Conservation (phyloP, 805 yeast species). For the Teunomyces tritomae region DNA sequence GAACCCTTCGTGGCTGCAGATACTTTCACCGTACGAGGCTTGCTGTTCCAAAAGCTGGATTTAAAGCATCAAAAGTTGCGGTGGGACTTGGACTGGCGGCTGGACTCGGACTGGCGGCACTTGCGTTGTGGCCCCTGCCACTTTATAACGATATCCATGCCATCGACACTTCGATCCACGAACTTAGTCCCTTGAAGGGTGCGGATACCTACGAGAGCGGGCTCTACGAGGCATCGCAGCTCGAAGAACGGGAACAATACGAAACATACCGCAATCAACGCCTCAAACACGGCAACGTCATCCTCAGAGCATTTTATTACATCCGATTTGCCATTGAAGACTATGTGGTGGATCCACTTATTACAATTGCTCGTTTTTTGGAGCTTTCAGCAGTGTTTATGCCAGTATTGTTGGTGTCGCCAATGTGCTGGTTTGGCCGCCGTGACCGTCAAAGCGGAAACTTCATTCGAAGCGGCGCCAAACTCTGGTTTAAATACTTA, state of each 20-base stretch:
- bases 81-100: background rate
- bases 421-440: constrained; percentile 59
- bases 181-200: constrained; percentile 41
- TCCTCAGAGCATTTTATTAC: constrained; percentile 32
- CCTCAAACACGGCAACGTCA: constrained; percentile 17
- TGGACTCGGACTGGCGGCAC: background rate
- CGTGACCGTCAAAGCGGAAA: constrained; percentile 26
- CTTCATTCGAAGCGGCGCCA: constrained; percentile 55
- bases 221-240: constrained; percentile 56
- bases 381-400: constrained; percentile 65
- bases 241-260: constrained; percentile 45
- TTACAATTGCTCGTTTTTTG: constrained; percentile 65
- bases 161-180: constrained; percentile 33
- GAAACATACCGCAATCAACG: constrained; percentile 28
- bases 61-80: background rate
- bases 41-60: background rate
- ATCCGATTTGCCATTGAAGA: constrained; percentile 49
- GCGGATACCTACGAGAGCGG: constrained; percentile 74
- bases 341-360: constrained; percentile 63
- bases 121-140: background rate
- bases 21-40: background rate
- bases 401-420: constrained; percentile 67
- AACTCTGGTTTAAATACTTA: constrained; percentile 67
- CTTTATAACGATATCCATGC: constrained; percentile 30
- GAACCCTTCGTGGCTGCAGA: background rate